Percentiles rank a stretch among this genome's conserved stretches.
Evolutionary conservation across 148 eudicot genomes (phyloP).

Genomic region (Camellia sinensis): DNA sequence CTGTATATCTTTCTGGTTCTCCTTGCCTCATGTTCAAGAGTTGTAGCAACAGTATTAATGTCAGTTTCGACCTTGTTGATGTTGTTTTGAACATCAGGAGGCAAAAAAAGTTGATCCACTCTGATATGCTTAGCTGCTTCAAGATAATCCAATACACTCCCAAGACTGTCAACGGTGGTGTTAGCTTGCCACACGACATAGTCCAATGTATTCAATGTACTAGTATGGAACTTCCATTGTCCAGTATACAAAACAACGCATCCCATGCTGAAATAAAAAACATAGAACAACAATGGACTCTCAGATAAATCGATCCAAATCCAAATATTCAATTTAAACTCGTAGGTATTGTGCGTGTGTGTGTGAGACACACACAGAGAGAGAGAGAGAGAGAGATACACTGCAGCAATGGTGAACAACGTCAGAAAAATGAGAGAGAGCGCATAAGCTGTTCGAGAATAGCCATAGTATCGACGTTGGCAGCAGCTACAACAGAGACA

Average conservation of each 20-base stretch:
- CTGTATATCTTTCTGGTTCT: constrained; percentile 46
- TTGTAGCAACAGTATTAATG: constrained; percentile 44
- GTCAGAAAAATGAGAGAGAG: constrained; percentile 35
- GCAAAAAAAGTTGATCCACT: too few species aligned
- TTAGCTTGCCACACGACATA: constrained; percentile 67
- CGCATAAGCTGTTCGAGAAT: constrained; percentile 13
- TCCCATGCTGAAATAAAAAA: too few species aligned
- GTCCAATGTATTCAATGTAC: constrained; percentile 21
- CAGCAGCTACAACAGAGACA: constrained; percentile 46
- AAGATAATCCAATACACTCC: constrained; percentile 41
- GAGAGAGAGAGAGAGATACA: constrained; percentile 32
- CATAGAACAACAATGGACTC: too few species aligned
- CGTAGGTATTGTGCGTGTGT: too few species aligned
- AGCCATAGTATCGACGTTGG: constrained; percentile 26
- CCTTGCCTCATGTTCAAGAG: constrained; percentile 46
- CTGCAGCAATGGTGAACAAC: constrained; percentile 35
- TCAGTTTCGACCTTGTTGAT: neutral
- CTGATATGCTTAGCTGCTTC: too few species aligned
- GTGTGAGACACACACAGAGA: too few species aligned
- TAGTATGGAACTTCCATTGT: too few species aligned
- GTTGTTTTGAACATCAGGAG: too few species aligned
- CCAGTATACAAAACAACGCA: too few species aligned
- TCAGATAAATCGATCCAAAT: too few species aligned
- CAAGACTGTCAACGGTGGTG: constrained; percentile 51
- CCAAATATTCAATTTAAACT: too few species aligned